phyloP scores from a whole-genome alignment of 768 basidiomycete species.

The Boletus tomentosulus region DNA sequence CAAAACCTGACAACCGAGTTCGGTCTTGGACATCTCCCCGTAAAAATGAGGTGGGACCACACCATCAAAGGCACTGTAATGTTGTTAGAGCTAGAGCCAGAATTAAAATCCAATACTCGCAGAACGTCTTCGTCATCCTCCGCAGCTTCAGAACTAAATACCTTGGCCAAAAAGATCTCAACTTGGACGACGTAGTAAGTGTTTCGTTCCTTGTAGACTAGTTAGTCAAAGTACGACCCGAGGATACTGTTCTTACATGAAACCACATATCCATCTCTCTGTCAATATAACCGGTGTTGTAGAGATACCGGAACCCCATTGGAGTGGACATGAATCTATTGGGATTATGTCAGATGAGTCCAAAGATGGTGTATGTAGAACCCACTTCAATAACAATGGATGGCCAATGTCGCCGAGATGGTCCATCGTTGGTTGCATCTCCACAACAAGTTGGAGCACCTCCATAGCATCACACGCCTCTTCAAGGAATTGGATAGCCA shows the following conservation, averaged over 20 bases:
- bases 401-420: conserved; percentile 93
- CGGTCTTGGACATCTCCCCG: conserved; percentile 96
- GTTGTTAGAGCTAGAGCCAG: background rate
- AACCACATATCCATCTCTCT: conserved; percentile 97
- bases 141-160: conserved; percentile 52
- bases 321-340: conserved; percentile 90
- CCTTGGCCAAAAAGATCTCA: conserved; percentile 84
- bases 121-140: conserved; percentile 68
- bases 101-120: conserved; percentile 31
- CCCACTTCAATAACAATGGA: conserved; percentile 80
- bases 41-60: conserved; percentile 95
- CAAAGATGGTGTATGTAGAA: background rate
- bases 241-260: conserved; percentile 51
- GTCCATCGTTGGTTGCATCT: conserved; percentile 92
- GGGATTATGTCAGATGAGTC: background rate
- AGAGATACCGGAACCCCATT: conserved; percentile 88
- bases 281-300: conserved; percentile 89
- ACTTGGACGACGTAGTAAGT: conserved; percentile 90
- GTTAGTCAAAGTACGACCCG: conserved; percentile 3
- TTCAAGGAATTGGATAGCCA: conserved; percentile 85
- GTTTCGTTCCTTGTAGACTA: conserved; percentile 75
- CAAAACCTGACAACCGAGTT: conserved; percentile 87
- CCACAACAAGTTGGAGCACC: conserved; percentile 83
- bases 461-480: conserved; percentile 85
- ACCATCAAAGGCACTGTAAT: conserved; percentile 68